phyloP scores from a whole-genome alignment of 768 basidiomycete species.

The Lactifluus subvellereus region DNA sequence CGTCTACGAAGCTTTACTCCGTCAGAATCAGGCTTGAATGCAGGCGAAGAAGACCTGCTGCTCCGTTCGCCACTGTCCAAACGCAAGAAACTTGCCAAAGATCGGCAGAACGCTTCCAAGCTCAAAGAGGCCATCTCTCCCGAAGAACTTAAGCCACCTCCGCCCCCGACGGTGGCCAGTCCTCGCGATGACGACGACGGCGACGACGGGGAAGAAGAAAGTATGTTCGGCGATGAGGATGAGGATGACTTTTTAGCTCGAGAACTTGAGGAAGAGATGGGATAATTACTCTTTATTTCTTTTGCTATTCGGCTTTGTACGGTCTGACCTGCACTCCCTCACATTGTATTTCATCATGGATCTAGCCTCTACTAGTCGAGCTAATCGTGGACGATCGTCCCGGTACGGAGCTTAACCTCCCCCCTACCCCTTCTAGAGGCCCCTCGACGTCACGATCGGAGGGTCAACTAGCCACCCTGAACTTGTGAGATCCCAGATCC shows the following conservation, averaged over 20 bases:
- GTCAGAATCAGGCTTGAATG: conserved; percentile 44
- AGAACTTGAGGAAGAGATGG: conserved; percentile 72
- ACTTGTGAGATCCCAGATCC: not conserved
- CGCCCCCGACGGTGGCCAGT: conserved; percentile 7
- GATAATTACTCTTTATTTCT: conserved; percentile 39
- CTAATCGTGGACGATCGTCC: conserved; percentile 1
- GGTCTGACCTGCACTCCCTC: conserved; percentile 4
- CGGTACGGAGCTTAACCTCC: not conserved
- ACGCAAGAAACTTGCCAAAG: conserved; percentile 68
- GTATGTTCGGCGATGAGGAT: conserved; percentile 41
- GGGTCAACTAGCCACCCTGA: not conserved
- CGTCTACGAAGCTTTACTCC: conserved; percentile 69
- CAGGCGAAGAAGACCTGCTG: conserved; percentile 34
- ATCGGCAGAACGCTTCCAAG: conserved; percentile 57
- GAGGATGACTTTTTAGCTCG: conserved; percentile 81
- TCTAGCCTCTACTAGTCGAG: conserved; percentile 11
- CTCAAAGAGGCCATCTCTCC: conserved; percentile 49
- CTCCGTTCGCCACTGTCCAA: conserved; percentile 71
- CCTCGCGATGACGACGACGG: conserved; percentile 26
- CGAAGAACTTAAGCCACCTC: conserved; percentile 15
- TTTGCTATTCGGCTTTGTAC: not conserved
- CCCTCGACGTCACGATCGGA: not conserved
- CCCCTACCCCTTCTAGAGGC: not conserved
- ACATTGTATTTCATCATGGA: conserved; percentile 17
- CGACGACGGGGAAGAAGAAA: conserved; percentile 46